Conservation (phyloP, 257 asterid genomes). For the Solanum peruvianum region DNA sequence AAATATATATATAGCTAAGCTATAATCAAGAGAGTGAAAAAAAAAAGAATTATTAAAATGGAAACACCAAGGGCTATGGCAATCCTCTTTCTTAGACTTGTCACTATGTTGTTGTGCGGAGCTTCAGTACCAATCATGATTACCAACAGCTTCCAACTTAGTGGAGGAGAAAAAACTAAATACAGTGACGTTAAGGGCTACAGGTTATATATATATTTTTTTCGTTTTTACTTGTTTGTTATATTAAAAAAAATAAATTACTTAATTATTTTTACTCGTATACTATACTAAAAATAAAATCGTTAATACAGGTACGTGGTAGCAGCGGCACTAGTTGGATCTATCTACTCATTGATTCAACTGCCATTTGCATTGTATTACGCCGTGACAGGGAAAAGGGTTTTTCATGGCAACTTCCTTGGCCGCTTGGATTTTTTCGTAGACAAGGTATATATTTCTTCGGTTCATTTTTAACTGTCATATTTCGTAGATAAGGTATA, state of each 20-base stretch:
- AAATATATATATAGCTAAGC: neutral
- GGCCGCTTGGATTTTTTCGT: conserved; percentile 46
- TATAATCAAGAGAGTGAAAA: neutral
- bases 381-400: conserved; percentile 18
- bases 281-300: neutral
- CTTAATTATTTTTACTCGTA: neutral
- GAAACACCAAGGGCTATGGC: neutral
- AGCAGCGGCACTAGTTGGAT: conserved; percentile 19
- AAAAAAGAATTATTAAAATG: neutral
- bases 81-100: conserved; percentile 22
- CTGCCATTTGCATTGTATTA: conserved; percentile 44
- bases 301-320: conserved; percentile 27
- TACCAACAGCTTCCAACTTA: conserved; percentile 20
- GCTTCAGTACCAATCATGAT: conserved; percentile 36
- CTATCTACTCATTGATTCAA: conserved; percentile 39
- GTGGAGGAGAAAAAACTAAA: conserved; percentile 13
- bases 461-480: neutral
- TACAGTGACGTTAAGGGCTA: conserved; percentile 36
- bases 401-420: conserved; percentile 24
- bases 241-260: neutral
- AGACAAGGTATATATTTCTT: conserved; percentile 19
- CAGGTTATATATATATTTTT: conserved; percentile 11
- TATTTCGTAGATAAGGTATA: no score
- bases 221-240: neutral
- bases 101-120: conserved; percentile 24